Base-by-base conservation (phyloP, 2,329 filamentous ascomycete species). In the Monilinia fructigena region DNA sequence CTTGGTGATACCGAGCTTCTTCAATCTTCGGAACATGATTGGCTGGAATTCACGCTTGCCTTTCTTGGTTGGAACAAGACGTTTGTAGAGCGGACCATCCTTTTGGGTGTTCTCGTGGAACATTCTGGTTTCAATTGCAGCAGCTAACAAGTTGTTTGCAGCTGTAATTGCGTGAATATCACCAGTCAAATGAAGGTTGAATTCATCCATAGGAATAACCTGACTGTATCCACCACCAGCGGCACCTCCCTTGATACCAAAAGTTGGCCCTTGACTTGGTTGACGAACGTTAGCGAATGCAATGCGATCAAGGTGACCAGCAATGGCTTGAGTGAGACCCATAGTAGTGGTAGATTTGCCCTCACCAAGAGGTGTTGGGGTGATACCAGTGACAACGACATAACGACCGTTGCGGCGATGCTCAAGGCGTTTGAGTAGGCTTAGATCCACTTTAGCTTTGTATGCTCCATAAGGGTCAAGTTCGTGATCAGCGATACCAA, bases 121-220 rank as follows among this genome's bases (percentile, higher is more conserved):
- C 81, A 99, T 98, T 73, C 95, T 89, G 1, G 95, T 98, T 77
- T 99, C 95, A 70, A 99, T 96, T 47, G 95, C 95, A 65, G 95
- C 95, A 55, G 95, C 94, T 54, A 99, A 86, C 67, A 99, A 83
- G 80, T 99, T 99, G 85, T 98, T 99, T 48, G 95, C 95, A 38
- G 94, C 94, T 63, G 93, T 93, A 75, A 99, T 95, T 71, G 95
- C 95, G 78, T 99, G 95, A 66, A 99, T 98, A 77, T 99, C 95
- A 74, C 95, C 95, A 65, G 95, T 99, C 75, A 99, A 81, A 78
- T 99, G 95, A 76, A 99, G 82, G 80, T 99, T 99, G 83, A 99
- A 99, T 79, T 99, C 95, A 74, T 99, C 95, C 95, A 99, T 99
- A 67, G 95, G 95, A 74, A 99, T 98, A 76, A 99, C 95, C 79